Evolutionary conservation across 108 stramenopile genomes (phyloP), one percentile per base, ranked within the genome.

Genomic region (Chaetoceros tenuissimus): DNA sequence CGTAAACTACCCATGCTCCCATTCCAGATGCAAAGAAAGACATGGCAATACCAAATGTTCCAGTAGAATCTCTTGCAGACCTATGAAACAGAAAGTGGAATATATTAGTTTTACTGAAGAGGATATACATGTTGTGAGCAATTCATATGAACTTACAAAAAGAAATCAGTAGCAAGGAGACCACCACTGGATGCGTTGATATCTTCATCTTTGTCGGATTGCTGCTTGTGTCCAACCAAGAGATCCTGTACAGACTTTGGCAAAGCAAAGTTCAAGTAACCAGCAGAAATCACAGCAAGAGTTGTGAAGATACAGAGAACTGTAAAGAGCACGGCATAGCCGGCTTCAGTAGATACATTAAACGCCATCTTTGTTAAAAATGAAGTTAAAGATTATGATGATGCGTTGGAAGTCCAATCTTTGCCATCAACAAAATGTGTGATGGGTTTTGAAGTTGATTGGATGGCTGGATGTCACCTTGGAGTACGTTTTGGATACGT

Each of bases 1-100:
- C 83, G 63, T 84, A 84, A 46, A 84, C 77, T 10, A 84, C 72
- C 86, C 86, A 87, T 30, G 82, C 82, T 23, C 81, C 78, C 86
- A 87, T 87, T 23, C 80, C 80, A 45, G 66, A 65, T 0, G 86
- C 86, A 51, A 87, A 87, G 71, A 74, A 87, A 53, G 59, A 62
- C 45, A 87, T 54, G 31, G 78, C 86, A 46, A 87, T 72, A 59
- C 75, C 26, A 52, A 43, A 56, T 1, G 73, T 52, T 31, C 54
- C 31, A 25, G 80, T 75, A 40, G 74, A 73, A 55, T 78, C 69
- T 34, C 85, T 67, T 3, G 85, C 85, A 48, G 77, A 61, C 55
- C 72, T 61, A 68, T 73, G 73, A 51, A n/a, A n/a, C n/a, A n/a
- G n/a, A n/a, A n/a, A n/a, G n/a, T n/a, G n/a, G n/a, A n/a, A n/a